A percentile compares a stretch with the other conserved stretches of the same genome.
These are phyloP conservation scores for Neurospora sp. DNA, from an alignment of 495 filamentous ascomycete genomes.

Conservation along the genomic window DNA sequence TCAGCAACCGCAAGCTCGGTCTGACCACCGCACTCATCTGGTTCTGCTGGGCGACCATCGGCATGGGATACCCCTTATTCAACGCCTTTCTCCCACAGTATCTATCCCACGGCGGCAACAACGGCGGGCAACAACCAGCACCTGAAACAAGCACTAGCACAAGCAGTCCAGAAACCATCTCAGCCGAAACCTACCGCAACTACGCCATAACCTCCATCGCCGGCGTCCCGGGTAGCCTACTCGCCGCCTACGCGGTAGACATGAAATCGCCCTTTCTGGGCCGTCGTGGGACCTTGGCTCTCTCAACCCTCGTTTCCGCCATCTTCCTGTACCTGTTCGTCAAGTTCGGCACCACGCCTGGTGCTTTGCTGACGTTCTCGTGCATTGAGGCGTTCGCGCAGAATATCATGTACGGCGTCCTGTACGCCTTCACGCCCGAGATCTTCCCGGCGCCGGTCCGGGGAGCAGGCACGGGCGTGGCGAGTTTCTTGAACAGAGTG, in stretches of 20 bases:
- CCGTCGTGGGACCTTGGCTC: conserved; percentile 59
- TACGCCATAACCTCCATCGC: conserved; percentile 63
- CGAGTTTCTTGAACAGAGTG: conserved; percentile 61
- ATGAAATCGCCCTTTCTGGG: conserved; percentile 52
- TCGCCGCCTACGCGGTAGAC: conserved; percentile 64
- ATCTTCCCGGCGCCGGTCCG: conserved; percentile 71
- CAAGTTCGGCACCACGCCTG: conserved; percentile 48
- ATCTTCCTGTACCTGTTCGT: conserved; percentile 57
- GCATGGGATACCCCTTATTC: conserved; percentile 62
- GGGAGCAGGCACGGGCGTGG: conserved; percentile 68
- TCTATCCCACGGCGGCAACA: conserved; percentile 52
- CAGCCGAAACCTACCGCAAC: conserved; percentile 52
- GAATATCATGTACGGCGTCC: conserved; percentile 79
- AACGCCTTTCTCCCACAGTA: conserved; percentile 80
- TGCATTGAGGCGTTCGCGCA: conserved; percentile 66
- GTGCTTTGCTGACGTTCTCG: conserved; percentile 58
- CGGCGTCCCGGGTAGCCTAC: conserved; percentile 61
- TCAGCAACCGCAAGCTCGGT: conserved; percentile 36
- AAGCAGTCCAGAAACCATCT: conserved; percentile 4
- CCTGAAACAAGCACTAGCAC: conserved; percentile 1
- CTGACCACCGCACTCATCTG: conserved; percentile 43
- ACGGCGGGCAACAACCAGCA: conserved; percentile 7
- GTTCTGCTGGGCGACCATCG: conserved; percentile 47
- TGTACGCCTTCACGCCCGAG: conserved; percentile 79
- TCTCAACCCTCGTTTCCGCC: conserved; percentile 59